Evolutionary conservation across 176 grass and related monocot genomes (phyloP), one percentile per base, ranked within the genome.

Genomic region (Phyllostachys edulis): DNA sequence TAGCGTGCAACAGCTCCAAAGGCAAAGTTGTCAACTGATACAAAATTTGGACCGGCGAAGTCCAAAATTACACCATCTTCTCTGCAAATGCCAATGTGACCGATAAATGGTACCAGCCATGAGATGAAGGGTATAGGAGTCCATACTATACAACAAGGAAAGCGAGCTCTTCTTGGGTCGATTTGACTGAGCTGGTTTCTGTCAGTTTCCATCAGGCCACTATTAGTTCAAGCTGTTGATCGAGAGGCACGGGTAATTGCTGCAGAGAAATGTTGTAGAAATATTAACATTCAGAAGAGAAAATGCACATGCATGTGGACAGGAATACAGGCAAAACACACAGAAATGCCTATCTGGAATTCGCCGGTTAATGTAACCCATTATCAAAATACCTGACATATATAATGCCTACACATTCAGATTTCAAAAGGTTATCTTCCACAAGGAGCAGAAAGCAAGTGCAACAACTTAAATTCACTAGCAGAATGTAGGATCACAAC

Each of bases 1-100:
- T 98, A 95, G 10, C 93, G 93, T 1, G 93, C 80, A 10, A 92
- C 91, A 29, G 91, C 85, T 75, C 96, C 96, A 38, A 98, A 98
- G 20, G 96, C 89, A 81, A 98, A 98, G 80, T 95, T 85, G 85
- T 95, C 96, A 85, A 98, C 89, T 16, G 91, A 95, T 64, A 95
- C 88, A 56, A 98, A 98, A 82, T 98, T 87, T 36, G 96, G 89
- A 64, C 96, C 96, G 29, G 93, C 89, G 11, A 98, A 98, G 85
- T 98, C 96, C 80, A 98, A 79, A 71, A 95, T 98, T 3, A 98
- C 93, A 60, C 96, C 93, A 79, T 98, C 96, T 83, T 98, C 96
- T 90, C 91, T 90, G 81, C 93, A 95, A 17, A 95, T 98, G 5
- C 96, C 96, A 64, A 98, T 88, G 82, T 98, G 96, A 2, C 96